A percentile compares a stretch with the other conserved stretches of the same genome.
These are phyloP conservation scores for Termitomyces sp. DNA, from an alignment of 768 basidiomycete genomes.

Conservation along the genomic window DNA sequence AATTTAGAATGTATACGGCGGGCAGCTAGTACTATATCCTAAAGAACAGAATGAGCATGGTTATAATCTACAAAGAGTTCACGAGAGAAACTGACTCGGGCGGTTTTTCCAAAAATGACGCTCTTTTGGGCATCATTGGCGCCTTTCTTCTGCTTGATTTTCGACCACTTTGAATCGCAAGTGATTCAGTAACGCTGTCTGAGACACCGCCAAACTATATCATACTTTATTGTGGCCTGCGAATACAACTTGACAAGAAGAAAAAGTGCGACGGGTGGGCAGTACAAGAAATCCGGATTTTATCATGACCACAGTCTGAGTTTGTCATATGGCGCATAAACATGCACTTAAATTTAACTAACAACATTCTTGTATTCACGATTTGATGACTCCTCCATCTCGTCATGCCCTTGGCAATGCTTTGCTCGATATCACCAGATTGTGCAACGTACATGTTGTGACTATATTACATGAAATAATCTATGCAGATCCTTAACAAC, in stretches of 20 bases:
- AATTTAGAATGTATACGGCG: conserved; percentile 33
- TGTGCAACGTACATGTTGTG: background rate
- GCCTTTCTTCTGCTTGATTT: conserved; percentile 70
- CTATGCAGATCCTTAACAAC: background rate
- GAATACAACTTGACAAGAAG: conserved; percentile 9
- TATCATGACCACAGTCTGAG: conserved; percentile 6
- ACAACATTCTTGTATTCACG: background rate
- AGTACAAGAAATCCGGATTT: conserved; percentile 5
- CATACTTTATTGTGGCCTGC: conserved; percentile 39
- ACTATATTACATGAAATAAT: conserved; percentile 4
- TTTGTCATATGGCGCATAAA: background rate
- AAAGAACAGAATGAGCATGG: background rate
- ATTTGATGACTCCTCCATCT: background rate
- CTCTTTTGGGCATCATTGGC: conserved; percentile 58
- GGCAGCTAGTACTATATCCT: conserved; percentile 63
- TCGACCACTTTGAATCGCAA: conserved; percentile 52
- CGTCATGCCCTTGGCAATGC: background rate
- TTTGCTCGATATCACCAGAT: background rate
- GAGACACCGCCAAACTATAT: background rate
- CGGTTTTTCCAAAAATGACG: conserved; percentile 47
- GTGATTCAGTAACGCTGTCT: background rate
- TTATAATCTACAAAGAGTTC: background rate
- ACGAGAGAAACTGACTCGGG: conserved; percentile 35
- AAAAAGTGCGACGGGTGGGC: conserved; percentile 15
- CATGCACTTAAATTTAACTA: too few species aligned